These are phyloP conservation scores for Anthracocystis setariae DNA, from an alignment of 1,284 basidiomycete species.

Conservation along the genomic window DNA sequence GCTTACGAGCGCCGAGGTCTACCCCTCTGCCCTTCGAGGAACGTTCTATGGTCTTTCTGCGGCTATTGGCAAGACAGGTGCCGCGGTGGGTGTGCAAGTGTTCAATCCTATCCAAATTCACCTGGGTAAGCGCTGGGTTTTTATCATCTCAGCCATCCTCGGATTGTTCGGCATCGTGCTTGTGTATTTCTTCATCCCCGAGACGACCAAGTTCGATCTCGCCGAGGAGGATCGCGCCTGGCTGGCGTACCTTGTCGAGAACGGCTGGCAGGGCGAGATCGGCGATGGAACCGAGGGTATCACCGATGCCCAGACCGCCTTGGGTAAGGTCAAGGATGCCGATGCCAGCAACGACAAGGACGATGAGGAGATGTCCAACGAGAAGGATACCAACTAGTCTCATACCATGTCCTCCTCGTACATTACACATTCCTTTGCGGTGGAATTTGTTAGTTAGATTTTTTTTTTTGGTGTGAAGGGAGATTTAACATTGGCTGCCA, in stretches of 20 bases:
- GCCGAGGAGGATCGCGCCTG: conserved; percentile 76
- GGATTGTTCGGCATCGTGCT: conserved; percentile 65
- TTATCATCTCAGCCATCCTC: conserved; percentile 52
- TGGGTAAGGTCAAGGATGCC: conserved; percentile 17
- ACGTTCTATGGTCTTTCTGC: conserved; percentile 71
- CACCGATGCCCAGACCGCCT: conserved; percentile 3
- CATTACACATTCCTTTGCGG: too few species aligned
- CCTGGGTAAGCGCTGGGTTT: conserved; percentile 69
- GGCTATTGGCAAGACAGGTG: conserved; percentile 79
- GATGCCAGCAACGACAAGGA: background rate
- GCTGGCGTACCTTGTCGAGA: conserved; percentile 73
- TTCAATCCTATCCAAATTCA: conserved; percentile 77
- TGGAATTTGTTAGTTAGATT: too few species aligned
- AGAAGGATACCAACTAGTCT: too few species aligned
- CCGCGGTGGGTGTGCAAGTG: conserved; percentile 79
- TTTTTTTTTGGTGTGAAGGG: too few species aligned
- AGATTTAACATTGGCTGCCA: too few species aligned
- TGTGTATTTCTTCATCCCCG: conserved; percentile 70
- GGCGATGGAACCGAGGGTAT: conserved; percentile 71
- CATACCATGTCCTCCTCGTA: too few species aligned
- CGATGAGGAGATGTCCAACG: conserved; percentile 1
- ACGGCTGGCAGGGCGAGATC: conserved; percentile 77
- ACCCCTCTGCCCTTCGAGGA: conserved; percentile 44
- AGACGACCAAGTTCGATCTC: conserved; percentile 77
- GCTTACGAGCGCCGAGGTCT: conserved; percentile 70